Evolutionary conservation across 106 monocot species (phyloP), one percentile per base, ranked within the genome.

Genomic region (Iris macrosiphon): DNA sequence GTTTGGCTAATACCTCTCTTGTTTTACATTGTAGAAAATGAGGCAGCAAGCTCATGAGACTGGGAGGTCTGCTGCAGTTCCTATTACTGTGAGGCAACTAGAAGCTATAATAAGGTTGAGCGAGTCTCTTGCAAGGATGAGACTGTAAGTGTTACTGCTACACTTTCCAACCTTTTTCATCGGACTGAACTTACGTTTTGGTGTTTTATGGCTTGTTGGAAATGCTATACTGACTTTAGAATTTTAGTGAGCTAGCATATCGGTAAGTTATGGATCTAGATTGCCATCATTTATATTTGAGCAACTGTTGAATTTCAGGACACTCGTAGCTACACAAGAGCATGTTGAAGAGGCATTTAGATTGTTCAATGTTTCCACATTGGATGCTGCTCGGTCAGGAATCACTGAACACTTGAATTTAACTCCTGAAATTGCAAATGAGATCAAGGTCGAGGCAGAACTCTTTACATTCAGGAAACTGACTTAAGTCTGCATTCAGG

Each of bases 61-160:
- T 14, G 90, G 90, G 19, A 82, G 65, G 54, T 45, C 85, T 56
- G 78, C 90, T 69, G 89, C 90, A 29, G 65, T 96, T 53, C 96
- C 96, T 5, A 96, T 96, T 49, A 96, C 96, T 7, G 96, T 96
- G 56, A 86, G 96, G 82, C 96, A 96, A 75, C 89, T 96, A 40
- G 96, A 96, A 78, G 96, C 96, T 31, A 80, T 96, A 72, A 90
- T 96, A 55, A 71, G 96, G 26, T 60, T 96, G 55, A 96, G 96
- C 28, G 96, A 96, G 57, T 79, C 96, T 28, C 82, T 96, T 29
- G 96, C 96, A 28, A 96, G 69, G 63, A 96, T 96, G 96, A 79
- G 90, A 70, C 46, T 96, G 96, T 96, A 64, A 83, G 90, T 69
- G 41, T 16, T 31, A 6, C 1, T 53, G 26, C 27, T 48, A 30